A percentile compares a stretch with the other conserved stretches of the same genome.
phyloP scores from a whole-genome alignment of 129 eudicot genomes.

The Dittrichia graveolens region DNA sequence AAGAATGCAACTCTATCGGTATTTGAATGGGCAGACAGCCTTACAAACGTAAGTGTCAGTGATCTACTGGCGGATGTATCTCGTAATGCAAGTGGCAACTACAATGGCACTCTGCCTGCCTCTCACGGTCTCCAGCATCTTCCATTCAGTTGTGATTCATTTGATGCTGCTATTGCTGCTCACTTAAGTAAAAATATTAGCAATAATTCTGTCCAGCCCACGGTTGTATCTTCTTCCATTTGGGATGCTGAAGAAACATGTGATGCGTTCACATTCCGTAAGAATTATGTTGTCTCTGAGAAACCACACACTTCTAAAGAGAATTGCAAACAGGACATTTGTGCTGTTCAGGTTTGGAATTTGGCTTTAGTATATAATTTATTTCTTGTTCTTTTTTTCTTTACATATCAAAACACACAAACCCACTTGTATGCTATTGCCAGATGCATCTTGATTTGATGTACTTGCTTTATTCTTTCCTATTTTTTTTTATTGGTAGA shows the following conservation, averaged over 20 bases:
- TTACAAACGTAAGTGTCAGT: conserved; percentile 77
- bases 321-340: conserved; percentile 28
- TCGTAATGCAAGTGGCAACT: conserved; percentile 35
- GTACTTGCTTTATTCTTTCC: conserved; percentile 16
- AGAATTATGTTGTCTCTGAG: conserved; percentile 29
- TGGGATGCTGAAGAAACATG: conserved; percentile 96
- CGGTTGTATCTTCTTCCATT: conserved; percentile 45
- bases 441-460: conserved; percentile 1
- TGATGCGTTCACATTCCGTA: conserved; percentile 82
- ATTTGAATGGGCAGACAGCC: conserved; percentile 94
- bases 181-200: conserved; percentile 55
- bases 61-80: conserved; percentile 64
- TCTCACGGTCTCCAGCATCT: too few species aligned
- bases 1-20: conserved; percentile 49
- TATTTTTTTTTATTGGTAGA: conserved; percentile 27
- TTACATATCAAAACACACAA: too few species aligned
- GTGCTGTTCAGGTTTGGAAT: conserved; percentile 51
- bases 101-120: too few species aligned
- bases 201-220: conserved; percentile 39
- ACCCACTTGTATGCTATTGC: background rate
- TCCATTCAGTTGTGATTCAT: conserved; percentile 79
- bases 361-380: conserved; percentile 1
- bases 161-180: conserved; percentile 98
- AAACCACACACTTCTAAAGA: conserved; percentile 24
- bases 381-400: background rate